A percentile compares a stretch with the other conserved stretches of the same genome.
Evolutionary conservation across 2,329 filamentous ascomycete species (phyloP).

Genomic region (Ophiognomonia clavigignenti-juglandacearum): DNA sequence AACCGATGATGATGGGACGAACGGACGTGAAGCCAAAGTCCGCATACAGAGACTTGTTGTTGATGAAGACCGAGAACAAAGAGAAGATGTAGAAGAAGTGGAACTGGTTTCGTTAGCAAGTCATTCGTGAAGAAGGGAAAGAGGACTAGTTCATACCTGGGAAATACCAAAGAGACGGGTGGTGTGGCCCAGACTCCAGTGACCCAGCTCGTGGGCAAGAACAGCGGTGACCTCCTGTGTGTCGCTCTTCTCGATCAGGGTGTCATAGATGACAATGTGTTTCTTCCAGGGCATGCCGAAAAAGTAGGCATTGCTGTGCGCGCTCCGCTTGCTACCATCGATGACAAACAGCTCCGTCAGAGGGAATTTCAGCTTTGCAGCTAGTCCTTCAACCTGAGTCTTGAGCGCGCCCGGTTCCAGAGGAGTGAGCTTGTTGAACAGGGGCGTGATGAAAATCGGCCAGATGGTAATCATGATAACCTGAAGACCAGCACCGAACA

Average conservation of each 20-base stretch:
- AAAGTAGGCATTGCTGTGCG: constrained; percentile 91
- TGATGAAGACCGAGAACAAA: constrained; percentile 95
- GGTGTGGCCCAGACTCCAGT: constrained; percentile 95
- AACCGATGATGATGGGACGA: constrained; percentile 91
- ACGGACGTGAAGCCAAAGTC: constrained; percentile 84
- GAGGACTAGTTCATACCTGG: constrained; percentile 50
- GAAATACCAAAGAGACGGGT: constrained; percentile 85
- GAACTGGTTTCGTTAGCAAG: constrained; percentile 50
- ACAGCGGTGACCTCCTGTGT: constrained; percentile 92
- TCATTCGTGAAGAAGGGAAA: background rate
- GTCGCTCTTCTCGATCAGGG: constrained; percentile 90
- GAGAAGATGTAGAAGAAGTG: constrained; percentile 97
- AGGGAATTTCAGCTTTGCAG: constrained; percentile 81
- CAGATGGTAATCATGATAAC: constrained; percentile 95
- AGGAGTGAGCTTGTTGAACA: constrained; percentile 98
- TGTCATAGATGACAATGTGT: constrained; percentile 99
- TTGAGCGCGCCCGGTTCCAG: constrained; percentile 85
- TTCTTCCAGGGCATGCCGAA: constrained; percentile 99
- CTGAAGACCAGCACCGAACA: constrained; percentile 85
- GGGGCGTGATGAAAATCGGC: constrained; percentile 84
- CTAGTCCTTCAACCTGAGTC: constrained; percentile 78
- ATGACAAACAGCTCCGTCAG: constrained; percentile 93
- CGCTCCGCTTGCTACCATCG: constrained; percentile 81
- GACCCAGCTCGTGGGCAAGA: constrained; percentile 89
- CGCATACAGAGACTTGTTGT: constrained; percentile 85